Base-by-base conservation (phyloP, 805 yeast genomes). In the Wilhelminamyces savonicus region DNA sequence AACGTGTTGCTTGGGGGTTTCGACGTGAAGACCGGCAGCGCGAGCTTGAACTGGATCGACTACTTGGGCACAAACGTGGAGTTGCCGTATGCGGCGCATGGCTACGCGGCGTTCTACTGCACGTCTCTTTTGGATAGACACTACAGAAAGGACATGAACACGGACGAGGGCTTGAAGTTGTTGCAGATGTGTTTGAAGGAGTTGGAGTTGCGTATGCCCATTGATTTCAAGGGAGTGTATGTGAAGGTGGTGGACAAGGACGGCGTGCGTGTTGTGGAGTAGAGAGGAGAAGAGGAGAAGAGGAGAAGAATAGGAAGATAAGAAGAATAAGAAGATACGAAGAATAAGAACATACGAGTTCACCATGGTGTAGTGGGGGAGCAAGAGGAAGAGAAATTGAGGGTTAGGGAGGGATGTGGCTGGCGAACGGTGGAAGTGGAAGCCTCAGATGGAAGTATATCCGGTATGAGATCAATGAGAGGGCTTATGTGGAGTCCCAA, bases 21-120 rank as follows among this genome's bases (percentile, higher is more conserved):
- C 53, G 90, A 86, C 48, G 56, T 61, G 11, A 72, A 69, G 39
- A 66, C 66, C 6, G 56, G 67, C 23, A 66, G 62, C 36, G 86
- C 97, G 23, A 64, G 73, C 29, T 69, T 92, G 47, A 79, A 82
- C 50, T 86, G 90, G 80, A 82, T 92, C 43, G 98, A 92, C 54
- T 92, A 92, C 56, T 64, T 92, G 41, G 98, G 98, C 6, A 84
- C 98, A 3, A 76, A 80, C 42, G 94, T 80, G 11, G 85, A 80
- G 37, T 68, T 92, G 35, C 97, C 98, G 11, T 92, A 92, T 52
- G 95, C 94, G 12, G 97, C 97, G 2, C 98, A 92, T 55, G 98
- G 98, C 9, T 92, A 92, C 52, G 95, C 97, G n/a, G 95, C 94
- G 2, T 92, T 90, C 59, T 92, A 92, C 56, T 78, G 95, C 19